Percentiles rank a stretch among this genome's conserved stretches.
Conservation (phyloP, 768 basidiomycete species). For the Tylopilus sp. region DNA sequence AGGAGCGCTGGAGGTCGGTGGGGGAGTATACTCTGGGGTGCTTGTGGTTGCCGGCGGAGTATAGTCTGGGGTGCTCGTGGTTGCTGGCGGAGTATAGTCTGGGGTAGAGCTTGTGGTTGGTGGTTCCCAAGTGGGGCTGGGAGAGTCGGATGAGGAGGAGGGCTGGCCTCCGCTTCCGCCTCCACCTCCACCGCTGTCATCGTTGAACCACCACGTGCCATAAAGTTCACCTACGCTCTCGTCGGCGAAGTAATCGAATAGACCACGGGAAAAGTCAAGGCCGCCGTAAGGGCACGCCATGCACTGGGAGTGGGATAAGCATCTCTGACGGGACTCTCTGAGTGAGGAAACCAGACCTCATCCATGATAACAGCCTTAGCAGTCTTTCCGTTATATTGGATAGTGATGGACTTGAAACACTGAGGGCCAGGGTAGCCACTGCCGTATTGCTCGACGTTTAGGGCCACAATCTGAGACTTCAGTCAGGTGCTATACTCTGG, state of each 20-base stretch:
- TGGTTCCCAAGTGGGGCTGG: slow-evolving; percentile 18
- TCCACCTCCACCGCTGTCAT: slow-evolving; percentile 32
- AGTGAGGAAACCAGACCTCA: slow-evolving; percentile 38
- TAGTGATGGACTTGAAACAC: slow-evolving; percentile 60
- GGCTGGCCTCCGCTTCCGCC: slow-evolving; percentile 18
- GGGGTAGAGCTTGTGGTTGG: slow-evolving; percentile 23
- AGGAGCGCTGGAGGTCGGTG: slow-evolving; percentile 23
- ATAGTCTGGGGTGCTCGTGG: slow-evolving; percentile 13
- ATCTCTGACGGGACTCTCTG: neutral
- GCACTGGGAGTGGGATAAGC: slow-evolving; percentile 40
- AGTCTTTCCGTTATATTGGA: slow-evolving; percentile 59
- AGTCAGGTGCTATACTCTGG: slow-evolving; percentile 1
- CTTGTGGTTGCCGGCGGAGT: slow-evolving; percentile 16
- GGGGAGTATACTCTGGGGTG: slow-evolving; percentile 15
- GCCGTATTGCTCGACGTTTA: slow-evolving; percentile 55
- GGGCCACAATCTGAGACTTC: slow-evolving; percentile 46
- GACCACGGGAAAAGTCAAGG: slow-evolving; percentile 63
- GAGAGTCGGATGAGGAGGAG: slow-evolving; percentile 11
- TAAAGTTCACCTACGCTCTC: slow-evolving; percentile 51
- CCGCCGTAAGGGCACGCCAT: slow-evolving; percentile 62
- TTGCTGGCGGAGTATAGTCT: slow-evolving; percentile 18
- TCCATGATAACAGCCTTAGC: slow-evolving; percentile 59
- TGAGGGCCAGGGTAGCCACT: slow-evolving; percentile 58
- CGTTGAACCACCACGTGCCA: slow-evolving; percentile 57
- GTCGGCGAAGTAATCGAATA: slow-evolving; percentile 61